Evolutionary conservation across 31 red algal genomes (phyloP).

Genomic region (Odonthalia washingtoniensis): DNA sequence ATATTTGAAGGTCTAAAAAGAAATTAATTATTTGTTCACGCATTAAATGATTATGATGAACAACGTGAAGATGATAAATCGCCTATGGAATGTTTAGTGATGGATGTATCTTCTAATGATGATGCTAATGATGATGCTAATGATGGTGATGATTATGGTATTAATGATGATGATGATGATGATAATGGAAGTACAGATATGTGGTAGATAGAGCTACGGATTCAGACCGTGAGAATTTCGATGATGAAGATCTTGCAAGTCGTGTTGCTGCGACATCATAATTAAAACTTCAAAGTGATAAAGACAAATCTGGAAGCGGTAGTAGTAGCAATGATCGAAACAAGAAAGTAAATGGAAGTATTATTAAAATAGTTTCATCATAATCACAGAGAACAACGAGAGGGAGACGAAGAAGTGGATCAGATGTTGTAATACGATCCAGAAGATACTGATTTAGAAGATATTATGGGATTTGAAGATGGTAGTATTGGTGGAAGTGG

Average conservation of each 20-base stretch:
- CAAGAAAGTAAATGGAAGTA: no score
- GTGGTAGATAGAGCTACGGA: slow-evolving; percentile 43
- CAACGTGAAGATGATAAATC: neutral
- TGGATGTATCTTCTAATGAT: neutral
- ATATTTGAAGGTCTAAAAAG: no score
- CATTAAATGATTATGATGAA: no score
- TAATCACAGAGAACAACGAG: no score
- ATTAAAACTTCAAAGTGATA: neutral
- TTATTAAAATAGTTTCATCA: no score
- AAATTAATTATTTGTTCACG: no score
- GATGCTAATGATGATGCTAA: no score
- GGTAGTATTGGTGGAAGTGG: neutral
- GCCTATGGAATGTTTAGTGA: neutral
- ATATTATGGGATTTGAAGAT: neutral
- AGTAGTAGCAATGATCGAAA: slow-evolving; percentile 7
- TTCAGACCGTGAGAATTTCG: slow-evolving; percentile 51
- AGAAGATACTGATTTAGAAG: slow-evolving; percentile 54
- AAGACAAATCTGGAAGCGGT: neutral
- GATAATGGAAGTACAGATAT: slow-evolving; percentile 31
- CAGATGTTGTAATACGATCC: slow-evolving; percentile 59
- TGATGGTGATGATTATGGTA: no score
- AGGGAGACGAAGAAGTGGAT: no score
- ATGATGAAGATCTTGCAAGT: slow-evolving; percentile 38
- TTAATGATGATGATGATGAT: slow-evolving; percentile 12
- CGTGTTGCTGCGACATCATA: slow-evolving; percentile 11